Evolutionary conservation across 352 stramenopile genomes (phyloP).

Genomic region (Globisporangium megalacanthum): DNA sequence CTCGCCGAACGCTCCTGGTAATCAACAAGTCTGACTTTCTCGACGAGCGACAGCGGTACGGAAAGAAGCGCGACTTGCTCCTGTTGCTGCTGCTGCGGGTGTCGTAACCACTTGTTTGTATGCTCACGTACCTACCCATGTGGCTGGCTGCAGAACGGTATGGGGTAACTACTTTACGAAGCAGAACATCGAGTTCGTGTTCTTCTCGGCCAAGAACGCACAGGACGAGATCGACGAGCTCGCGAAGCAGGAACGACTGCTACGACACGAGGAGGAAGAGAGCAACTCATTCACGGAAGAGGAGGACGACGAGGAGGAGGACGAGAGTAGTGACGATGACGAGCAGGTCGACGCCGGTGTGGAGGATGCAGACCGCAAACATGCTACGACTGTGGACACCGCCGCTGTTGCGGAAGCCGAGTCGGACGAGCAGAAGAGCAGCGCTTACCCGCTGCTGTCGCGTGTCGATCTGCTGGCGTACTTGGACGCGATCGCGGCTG

Average conservation of each 20-base stretch:
- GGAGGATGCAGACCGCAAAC: constrained; percentile 1
- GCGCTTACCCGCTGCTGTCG: constrained; percentile 59
- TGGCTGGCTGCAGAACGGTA: constrained; percentile 31
- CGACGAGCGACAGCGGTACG: constrained; percentile 82
- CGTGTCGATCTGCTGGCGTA: constrained; percentile 75
- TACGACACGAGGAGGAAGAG: constrained; percentile 19
- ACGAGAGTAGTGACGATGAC: neutral
- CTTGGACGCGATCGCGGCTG: constrained; percentile 45
- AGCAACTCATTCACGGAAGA: constrained; percentile 13
- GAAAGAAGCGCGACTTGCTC: constrained; percentile 3
- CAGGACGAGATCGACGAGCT: constrained; percentile 89
- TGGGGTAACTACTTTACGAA: constrained; percentile 96
- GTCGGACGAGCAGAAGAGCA: constrained; percentile 6
- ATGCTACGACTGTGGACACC: neutral
- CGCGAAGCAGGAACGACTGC: constrained; percentile 50
- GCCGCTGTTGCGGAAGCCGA: neutral
- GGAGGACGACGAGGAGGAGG: constrained; percentile 32
- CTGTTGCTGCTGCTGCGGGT: neutral
- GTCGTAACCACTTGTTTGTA: no score
- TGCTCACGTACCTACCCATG: neutral
- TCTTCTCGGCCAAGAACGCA: constrained; percentile 97
- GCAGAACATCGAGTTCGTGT: constrained; percentile 91
- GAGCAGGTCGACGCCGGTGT: neutral
- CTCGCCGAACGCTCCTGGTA: constrained; percentile 93
- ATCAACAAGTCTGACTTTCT: constrained; percentile 99